Percentiles rank a stretch among this genome's conserved stretches.
These are phyloP conservation scores for Kluyveromyces siamensis DNA, from an alignment of 805 yeast species.

Conservation along the genomic window DNA sequence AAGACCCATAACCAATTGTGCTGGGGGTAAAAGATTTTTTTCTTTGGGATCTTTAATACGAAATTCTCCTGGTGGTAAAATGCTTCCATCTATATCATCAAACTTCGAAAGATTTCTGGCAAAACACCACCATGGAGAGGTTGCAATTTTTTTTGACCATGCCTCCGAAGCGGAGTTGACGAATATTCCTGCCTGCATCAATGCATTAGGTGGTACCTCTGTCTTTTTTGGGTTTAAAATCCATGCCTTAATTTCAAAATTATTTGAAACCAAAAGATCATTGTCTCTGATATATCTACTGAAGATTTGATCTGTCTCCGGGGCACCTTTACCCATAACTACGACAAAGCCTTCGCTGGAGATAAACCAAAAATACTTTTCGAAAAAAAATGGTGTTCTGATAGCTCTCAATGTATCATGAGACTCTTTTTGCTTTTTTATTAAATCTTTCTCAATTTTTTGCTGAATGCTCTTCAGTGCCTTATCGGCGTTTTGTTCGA, in stretches of 20 bases:
- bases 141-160: slow-evolving; percentile 79
- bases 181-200: slow-evolving; percentile 82
- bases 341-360: slow-evolving; percentile 82
- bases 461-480: slow-evolving; percentile 80
- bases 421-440: slow-evolving; percentile 51
- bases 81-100: slow-evolving; percentile 41
- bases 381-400: slow-evolving; percentile 81
- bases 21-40: slow-evolving; percentile 60
- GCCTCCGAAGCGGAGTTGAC: slow-evolving; percentile 77
- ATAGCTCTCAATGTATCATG: slow-evolving; percentile 45
- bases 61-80: slow-evolving; percentile 56
- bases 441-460: slow-evolving; percentile 65
- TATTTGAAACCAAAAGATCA: slow-evolving; percentile 71
- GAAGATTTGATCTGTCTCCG: slow-evolving; percentile 73
- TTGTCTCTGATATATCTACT: slow-evolving; percentile 65
- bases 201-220: slow-evolving; percentile 77
- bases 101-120: slow-evolving; percentile 62
- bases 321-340: slow-evolving; percentile 74
- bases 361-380: slow-evolving; percentile 91
- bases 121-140: slow-evolving; percentile 79
- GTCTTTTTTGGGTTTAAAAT: slow-evolving; percentile 70
- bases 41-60: slow-evolving; percentile 42
- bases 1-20: slow-evolving; percentile 85
- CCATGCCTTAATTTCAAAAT: slow-evolving; percentile 66
- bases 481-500: slow-evolving; percentile 62